Base-by-base conservation (phyloP, 176 grass and related monocot species). In the Zizania latifolia region DNA sequence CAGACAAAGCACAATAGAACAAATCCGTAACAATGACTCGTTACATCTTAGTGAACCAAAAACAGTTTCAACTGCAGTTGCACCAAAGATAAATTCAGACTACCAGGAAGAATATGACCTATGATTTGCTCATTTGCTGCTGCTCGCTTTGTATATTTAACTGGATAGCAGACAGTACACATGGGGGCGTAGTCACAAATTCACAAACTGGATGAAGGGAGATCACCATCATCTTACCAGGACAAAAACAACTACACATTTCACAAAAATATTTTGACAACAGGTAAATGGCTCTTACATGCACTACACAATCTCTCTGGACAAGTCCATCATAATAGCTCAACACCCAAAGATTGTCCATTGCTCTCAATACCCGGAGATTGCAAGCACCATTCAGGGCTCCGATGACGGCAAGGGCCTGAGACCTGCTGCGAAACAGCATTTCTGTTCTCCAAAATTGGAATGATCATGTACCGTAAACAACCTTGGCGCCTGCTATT, bases 371-470 rank as follows among this genome's bases (percentile, higher is more conserved):
- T 41, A 36, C 54, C 43, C 4, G 2, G 57, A 62, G 43, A 57
- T 43, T 14, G 62, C 35, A 45, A 45, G 75, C 44, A 17, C 64
- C 59, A 17, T 32, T 48, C 27, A 15, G 70, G 34, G 2, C 54
- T 54, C 50, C 8, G 21, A 62, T 32, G 75, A 53, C 69, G 63
- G n/a, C 69, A 61, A 56, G 22, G 44, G 35, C 55, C 54, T 24
- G 28, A 64, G 35, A 80, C 69, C 62, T 36, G 82, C 65, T 45
- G 27, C 65, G 65, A 68, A 78, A 32, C n/a, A 3, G 10, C 43
- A 78, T 31, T 85, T 78, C 87, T 26, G 2, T 67, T 73, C 39
- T 73, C 74, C 82, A 89, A 82, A 89, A 84, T 51, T 81, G 82
- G 60, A 33, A 41, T 71, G 70, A 31, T 70, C 35, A 75, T 4